Conservation (phyloP, 2,329 filamentous ascomycete genomes). For the Bertia moriformis region DNA sequence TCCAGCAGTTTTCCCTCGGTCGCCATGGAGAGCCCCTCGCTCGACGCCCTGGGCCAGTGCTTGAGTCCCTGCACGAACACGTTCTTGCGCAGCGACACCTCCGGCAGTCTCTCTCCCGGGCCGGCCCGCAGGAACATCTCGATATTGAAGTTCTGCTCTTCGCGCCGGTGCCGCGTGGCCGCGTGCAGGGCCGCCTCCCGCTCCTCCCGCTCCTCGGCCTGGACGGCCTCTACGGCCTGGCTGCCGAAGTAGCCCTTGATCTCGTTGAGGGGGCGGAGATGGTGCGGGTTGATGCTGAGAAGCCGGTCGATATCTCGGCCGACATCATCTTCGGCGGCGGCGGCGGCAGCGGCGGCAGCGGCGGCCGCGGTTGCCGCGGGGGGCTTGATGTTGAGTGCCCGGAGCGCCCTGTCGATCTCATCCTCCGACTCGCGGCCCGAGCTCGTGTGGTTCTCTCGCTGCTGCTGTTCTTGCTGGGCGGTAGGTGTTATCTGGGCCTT, state of each 20-base stretch:
- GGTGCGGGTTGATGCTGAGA: conserved; percentile 41
- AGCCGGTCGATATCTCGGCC: conserved; percentile 20
- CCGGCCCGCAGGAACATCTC: conserved; percentile 38
- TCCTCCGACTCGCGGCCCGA: conserved; percentile 28
- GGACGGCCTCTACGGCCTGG: conserved; percentile 38
- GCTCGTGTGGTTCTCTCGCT: conserved; percentile 6
- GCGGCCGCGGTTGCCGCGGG: conserved; percentile 5
- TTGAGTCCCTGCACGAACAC: conserved; percentile 77
- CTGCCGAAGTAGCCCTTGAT: conserved; percentile 55
- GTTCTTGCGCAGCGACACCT: conserved; percentile 62
- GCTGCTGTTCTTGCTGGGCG: conserved; percentile 5
- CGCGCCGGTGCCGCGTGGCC: conserved; percentile 16
- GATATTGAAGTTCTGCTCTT: conserved; percentile 35
- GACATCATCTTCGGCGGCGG: conserved; percentile 2
- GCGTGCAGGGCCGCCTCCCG: conserved; percentile 15
- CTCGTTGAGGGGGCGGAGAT: conserved; percentile 77
- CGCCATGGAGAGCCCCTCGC: conserved; percentile 74
- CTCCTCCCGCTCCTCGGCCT: conserved; percentile 31
- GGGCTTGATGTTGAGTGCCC: conserved; percentile 26
- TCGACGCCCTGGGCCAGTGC: conserved; percentile 67
- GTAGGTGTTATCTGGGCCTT: conserved; percentile 14
- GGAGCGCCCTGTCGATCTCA: conserved; percentile 39
- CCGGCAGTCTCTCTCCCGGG: conserved; percentile 49
- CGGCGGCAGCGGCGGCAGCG: conserved; percentile 4
- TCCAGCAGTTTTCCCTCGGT: conserved; percentile 31